Percentiles rank a stretch among this genome's conserved stretches.
phyloP scores from a whole-genome alignment of 2,329 filamentous ascomycete genomes.

The Pseudopithomyces maydicus region DNA sequence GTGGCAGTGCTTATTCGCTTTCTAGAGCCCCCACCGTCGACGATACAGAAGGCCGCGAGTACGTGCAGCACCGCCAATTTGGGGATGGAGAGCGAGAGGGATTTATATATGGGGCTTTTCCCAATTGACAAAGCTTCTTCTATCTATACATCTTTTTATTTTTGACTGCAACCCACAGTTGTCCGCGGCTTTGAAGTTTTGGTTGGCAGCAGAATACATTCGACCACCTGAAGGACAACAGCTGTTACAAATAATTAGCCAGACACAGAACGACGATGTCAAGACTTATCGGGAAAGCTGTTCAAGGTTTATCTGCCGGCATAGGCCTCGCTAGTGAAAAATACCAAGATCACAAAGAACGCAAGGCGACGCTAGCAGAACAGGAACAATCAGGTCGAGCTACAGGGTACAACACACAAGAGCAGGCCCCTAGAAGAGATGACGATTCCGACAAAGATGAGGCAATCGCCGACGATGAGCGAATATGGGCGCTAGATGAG shows the following conservation, averaged over 20 bases:
- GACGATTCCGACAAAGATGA: background rate
- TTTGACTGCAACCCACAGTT: background rate
- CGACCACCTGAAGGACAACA: background rate
- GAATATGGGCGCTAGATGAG: constrained; percentile 20
- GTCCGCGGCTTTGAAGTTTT: background rate
- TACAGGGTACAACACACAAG: background rate
- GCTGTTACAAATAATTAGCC: background rate
- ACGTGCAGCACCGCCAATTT: background rate
- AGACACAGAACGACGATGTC: background rate
- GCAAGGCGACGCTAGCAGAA: constrained; percentile 17
- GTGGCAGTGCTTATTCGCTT: background rate
- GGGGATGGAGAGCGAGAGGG: background rate
- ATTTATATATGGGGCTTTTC: background rate
- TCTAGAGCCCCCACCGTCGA: background rate
- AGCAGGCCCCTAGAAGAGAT: background rate
- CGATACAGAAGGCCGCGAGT: background rate
- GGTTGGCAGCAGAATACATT: background rate
- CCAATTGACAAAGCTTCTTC: background rate
- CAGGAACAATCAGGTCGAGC: background rate
- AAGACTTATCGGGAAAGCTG: constrained; percentile 2
- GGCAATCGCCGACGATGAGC: constrained; percentile 13
- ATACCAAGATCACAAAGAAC: constrained; percentile 20
- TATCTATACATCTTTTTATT: background rate
- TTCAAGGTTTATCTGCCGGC: constrained; percentile 14
- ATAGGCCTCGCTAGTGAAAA: constrained; percentile 22